These are phyloP conservation scores for Protea cynaroides DNA, from an alignment of 164 flowering plant species.

Conservation along the genomic window DNA sequence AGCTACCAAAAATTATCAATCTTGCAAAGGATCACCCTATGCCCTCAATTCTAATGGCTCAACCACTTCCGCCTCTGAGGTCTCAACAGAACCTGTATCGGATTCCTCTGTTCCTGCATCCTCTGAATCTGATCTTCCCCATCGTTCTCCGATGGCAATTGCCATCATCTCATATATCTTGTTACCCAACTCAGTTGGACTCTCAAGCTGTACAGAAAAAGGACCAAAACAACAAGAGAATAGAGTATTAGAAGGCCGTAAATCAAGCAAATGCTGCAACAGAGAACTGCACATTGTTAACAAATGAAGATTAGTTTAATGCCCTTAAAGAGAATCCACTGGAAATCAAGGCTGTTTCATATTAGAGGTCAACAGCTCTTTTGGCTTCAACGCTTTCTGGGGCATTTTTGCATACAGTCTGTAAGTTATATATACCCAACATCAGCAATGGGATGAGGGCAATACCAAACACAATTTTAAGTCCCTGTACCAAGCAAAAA, in stretches of 20 bases:
- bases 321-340: slow-evolving; percentile 83
- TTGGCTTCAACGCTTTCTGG: slow-evolving; percentile 79
- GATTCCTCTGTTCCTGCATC: slow-evolving; percentile 29
- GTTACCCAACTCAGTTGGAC: slow-evolving; percentile 89
- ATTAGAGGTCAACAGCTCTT: slow-evolving; percentile 82
- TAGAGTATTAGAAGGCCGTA: not conserved
- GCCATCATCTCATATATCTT: slow-evolving; percentile 99
- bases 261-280: not conserved
- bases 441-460: not conserved
- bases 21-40: slow-evolving; percentile 69
- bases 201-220: slow-evolving; percentile 64
- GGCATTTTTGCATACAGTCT: slow-evolving; percentile 91
- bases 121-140: slow-evolving; percentile 73
- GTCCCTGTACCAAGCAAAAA: too few relatives aligned
- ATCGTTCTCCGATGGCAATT: slow-evolving; percentile 84
- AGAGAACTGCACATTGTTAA: not conserved
- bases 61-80: slow-evolving; percentile 46
- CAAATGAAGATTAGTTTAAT: not conserved
- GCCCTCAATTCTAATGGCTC: slow-evolving; percentile 80
- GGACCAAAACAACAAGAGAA: not conserved
- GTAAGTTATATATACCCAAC: slow-evolving; percentile 6
- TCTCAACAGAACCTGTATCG: slow-evolving; percentile 19
- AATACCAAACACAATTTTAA: too few relatives aligned
- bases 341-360: slow-evolving; percentile 86
- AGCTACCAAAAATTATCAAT: slow-evolving; percentile 19